Conservation (phyloP, 345 rosid species). For the Capsella bursapastoris region DNA sequence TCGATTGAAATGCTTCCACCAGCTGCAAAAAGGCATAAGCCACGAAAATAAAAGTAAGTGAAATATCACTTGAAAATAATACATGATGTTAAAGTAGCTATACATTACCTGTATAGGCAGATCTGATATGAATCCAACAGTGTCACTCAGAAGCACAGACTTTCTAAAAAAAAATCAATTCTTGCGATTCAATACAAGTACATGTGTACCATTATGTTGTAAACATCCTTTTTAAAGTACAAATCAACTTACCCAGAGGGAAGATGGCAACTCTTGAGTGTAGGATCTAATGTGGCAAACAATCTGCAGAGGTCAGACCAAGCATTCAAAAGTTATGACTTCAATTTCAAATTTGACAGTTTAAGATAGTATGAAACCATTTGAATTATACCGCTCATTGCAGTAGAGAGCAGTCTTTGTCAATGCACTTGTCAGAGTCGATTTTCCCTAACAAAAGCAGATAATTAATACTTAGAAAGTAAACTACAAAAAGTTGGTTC, state of each 20-base stretch:
- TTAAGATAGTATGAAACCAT: constrained; percentile 28
- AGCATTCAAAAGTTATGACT: constrained; percentile 17
- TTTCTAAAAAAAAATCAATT: constrained; percentile 65
- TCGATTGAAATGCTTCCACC: constrained; percentile 93
- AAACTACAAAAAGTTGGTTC: constrained; percentile 3
- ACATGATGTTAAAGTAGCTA: constrained; percentile 17
- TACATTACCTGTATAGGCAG: constrained; percentile 81
- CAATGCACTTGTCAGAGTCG: constrained; percentile 77
- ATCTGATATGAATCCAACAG: constrained; percentile 97
- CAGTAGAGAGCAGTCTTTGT: constrained; percentile 76
- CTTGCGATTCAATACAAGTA: not conserved
- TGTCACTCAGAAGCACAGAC: constrained; percentile 85
- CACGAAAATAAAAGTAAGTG: constrained; percentile 18
- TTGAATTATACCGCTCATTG: constrained; percentile 67
- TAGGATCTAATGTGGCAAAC: constrained; percentile 87
- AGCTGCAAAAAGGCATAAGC: constrained; percentile 48
- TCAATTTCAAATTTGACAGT: constrained; percentile 19
- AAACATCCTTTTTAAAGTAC: not conserved
- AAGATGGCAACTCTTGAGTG: constrained; percentile 68
- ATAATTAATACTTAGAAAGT: not conserved
- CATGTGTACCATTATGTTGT: constrained; percentile 3
- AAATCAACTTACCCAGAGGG: constrained; percentile 69
- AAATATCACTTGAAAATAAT: not conserved
- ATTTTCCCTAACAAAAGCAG: constrained; percentile 71
- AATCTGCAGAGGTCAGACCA: constrained; percentile 51